phyloP scores from a whole-genome alignment of 768 basidiomycete genomes.

The Suillus bovinus region DNA sequence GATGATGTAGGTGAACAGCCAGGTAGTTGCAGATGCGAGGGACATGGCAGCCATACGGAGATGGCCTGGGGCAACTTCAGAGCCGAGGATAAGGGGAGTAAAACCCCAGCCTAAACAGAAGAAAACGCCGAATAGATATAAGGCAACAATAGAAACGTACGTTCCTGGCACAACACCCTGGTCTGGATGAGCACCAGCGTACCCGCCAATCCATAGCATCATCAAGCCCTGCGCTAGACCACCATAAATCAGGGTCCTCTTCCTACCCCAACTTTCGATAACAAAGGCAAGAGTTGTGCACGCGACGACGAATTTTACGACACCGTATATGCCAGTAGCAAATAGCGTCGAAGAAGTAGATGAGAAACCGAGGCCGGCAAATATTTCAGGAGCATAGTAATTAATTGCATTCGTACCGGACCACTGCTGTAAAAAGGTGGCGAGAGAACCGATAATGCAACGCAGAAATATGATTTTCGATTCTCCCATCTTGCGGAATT shows the following conservation, averaged over 20 bases:
- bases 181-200: conserved; percentile 30
- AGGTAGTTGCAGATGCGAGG: conserved; percentile 32
- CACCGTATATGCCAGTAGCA: conserved; percentile 43
- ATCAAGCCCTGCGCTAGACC: conserved; percentile 36
- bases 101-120: conserved; percentile 38
- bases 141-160: conserved; percentile 35
- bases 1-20: conserved; percentile 41
- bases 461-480: conserved; percentile 27
- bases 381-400: conserved; percentile 41
- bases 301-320: conserved; percentile 38
- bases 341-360: conserved; percentile 33
- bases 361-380: conserved; percentile 36
- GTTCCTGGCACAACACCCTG: conserved; percentile 27
- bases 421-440: conserved; percentile 41
- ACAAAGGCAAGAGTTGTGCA: conserved; percentile 35
- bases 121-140: conserved; percentile 38
- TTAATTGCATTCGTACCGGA: conserved; percentile 44
- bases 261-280: conserved; percentile 41
- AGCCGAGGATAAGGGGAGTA: conserved; percentile 35
- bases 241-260: conserved; percentile 37
- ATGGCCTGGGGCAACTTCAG: conserved; percentile 39
- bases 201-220: conserved; percentile 41
- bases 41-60: conserved; percentile 34
- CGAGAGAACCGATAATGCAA: conserved; percentile 33
- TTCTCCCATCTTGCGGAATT: neutral